These are phyloP conservation scores for Penicillium cataractarum DNA, from an alignment of 495 filamentous ascomycete genomes.

Conservation along the genomic window DNA sequence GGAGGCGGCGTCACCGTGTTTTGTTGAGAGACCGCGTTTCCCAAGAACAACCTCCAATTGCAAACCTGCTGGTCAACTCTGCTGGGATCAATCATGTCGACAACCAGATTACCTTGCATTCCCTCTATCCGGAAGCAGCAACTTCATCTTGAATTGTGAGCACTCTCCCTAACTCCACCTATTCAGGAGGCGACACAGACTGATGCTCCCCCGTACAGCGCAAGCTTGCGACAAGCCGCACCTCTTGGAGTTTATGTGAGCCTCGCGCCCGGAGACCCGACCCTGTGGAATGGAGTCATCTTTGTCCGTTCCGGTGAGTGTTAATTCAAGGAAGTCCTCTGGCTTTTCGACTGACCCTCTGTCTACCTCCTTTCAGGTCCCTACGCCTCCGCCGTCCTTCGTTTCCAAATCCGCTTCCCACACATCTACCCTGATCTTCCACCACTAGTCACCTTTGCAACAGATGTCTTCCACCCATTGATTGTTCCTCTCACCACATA, in stretches of 20 bases:
- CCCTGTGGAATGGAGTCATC: constrained; percentile 84
- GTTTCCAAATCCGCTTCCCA: constrained; percentile 89
- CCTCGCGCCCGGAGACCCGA: constrained; percentile 77
- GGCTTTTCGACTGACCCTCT: background rate
- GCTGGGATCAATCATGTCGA: constrained; percentile 39
- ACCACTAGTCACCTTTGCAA: constrained; percentile 82
- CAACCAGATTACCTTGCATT: constrained; percentile 45
- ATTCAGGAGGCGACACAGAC: background rate
- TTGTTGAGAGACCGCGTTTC: background rate
- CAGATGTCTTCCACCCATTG: constrained; percentile 92
- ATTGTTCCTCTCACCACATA: constrained; percentile 89
- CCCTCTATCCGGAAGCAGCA: constrained; percentile 63
- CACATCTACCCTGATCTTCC: constrained; percentile 76
- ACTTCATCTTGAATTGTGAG: constrained; percentile 78
- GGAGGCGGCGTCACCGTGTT: background rate
- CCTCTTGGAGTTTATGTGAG: constrained; percentile 85
- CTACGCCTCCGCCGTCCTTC: constrained; percentile 83
- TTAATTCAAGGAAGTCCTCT: background rate
- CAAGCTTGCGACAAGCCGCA: constrained; percentile 77
- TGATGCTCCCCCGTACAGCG: constrained; percentile 49
- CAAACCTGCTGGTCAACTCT: background rate
- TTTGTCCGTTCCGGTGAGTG: constrained; percentile 82
- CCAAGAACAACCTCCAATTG: background rate
- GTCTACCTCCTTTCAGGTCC: constrained; percentile 60
- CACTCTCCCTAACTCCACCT: background rate